Evolutionary conservation across 2,329 filamentous ascomycete species (phyloP).

Genomic region (Polytolypa hystricis): DNA sequence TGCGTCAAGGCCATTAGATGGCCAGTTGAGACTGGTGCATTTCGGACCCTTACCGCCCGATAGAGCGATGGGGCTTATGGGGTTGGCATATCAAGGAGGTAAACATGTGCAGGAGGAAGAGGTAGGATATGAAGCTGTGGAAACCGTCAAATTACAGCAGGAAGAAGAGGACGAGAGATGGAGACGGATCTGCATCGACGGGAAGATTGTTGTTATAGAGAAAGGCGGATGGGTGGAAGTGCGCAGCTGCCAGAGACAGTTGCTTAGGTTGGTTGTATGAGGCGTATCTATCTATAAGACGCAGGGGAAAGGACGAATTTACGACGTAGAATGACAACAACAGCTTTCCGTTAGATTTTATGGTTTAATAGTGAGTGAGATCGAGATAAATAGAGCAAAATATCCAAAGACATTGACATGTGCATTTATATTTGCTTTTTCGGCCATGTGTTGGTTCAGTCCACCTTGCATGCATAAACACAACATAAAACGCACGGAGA

Average conservation of each 20-base stretch:
- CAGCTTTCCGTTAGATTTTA: too few relatives aligned
- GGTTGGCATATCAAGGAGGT: slow-evolving; percentile 45
- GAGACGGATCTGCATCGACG: slow-evolving; percentile 85
- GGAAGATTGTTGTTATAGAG: slow-evolving; percentile 68
- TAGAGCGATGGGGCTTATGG: slow-evolving; percentile 68
- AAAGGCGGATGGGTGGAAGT: slow-evolving; percentile 61
- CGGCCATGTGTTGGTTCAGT: too few relatives aligned
- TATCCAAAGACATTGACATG: too few relatives aligned
- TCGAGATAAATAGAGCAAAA: too few relatives aligned
- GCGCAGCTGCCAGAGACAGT: slow-evolving; percentile 4
- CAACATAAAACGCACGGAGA: too few relatives aligned
- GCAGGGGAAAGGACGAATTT: too few relatives aligned
- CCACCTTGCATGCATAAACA: too few relatives aligned
- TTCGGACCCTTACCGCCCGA: slow-evolving; percentile 58
- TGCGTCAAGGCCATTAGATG: slow-evolving; percentile 56
- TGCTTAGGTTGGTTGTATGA: slow-evolving; percentile 8
- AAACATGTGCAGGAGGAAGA: slow-evolving; percentile 42
- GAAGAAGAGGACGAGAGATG: slow-evolving; percentile 52
- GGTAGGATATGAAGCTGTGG: slow-evolving; percentile 62
- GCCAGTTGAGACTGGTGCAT: slow-evolving; percentile 58
- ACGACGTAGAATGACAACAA: too few relatives aligned
- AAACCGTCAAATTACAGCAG: slow-evolving; percentile 57
- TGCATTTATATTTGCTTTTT: too few relatives aligned
- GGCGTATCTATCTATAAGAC: too few relatives aligned
- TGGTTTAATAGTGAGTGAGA: too few relatives aligned